Base-by-base conservation (phyloP, 2,329 filamentous ascomycete species). In the Pseudohalonectria lignicola region DNA sequence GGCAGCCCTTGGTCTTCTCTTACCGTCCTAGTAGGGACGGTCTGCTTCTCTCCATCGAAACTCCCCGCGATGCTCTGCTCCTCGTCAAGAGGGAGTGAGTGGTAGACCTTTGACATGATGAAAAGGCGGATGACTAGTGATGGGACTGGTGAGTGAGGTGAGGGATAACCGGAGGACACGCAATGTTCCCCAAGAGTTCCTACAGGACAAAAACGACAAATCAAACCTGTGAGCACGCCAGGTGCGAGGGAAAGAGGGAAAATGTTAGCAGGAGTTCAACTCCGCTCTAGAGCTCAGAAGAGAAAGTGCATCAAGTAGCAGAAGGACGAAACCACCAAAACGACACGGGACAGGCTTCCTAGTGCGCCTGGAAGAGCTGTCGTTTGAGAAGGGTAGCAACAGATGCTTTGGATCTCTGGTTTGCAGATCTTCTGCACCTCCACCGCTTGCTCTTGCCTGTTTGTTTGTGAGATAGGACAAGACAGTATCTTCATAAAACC, bases 11-110 rank as follows among this genome's bases (percentile, higher is more conserved):
- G 13, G 10, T 43, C 39, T 29, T 43, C 31, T 20, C 42, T 40
- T 5, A 44, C 28, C 15, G 39, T 15, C 34, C 41, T 29, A n/a
- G 20, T n/a, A n/a, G 19, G 16, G n/a, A 36, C 17, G 5, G 41
- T 35, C 5, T 34, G 36, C 41, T 50, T 52, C 36, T 52, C 49
- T 37, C 37, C 43, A 30, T 46, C 39, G 16, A 57, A 45, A 40
- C 53, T 56, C 30, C 37, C 43, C 28, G 45, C 39, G 16, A 57
- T 45, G 40, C 53, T 56, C 30, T 21, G 21, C 13, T 63, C 58
- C 51, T 63, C 59, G 37, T 61, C 59, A 15, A 54, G 49, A 43
- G 57, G 51, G 13, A 60, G 49, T 2, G 54, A 42, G 18, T 54
- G 57, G 41, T 63, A 63, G 25, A 48, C 31, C 37, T 55, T 58